phyloP scores from a whole-genome alignment of 2,329 filamentous ascomycete genomes.

The Fusarium udum region DNA sequence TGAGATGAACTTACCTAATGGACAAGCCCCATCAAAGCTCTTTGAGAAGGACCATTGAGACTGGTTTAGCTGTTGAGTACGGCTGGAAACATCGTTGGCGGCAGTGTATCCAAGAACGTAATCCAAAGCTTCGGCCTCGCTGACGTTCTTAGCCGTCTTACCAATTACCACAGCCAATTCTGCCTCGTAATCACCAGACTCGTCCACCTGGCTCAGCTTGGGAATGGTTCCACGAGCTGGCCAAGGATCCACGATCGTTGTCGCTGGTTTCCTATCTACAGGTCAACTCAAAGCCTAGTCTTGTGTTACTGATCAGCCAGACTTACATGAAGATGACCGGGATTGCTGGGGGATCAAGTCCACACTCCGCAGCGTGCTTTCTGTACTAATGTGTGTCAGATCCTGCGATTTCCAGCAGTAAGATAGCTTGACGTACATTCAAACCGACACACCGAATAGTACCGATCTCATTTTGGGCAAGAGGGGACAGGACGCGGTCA shows the following conservation, averaged over 20 bases:
- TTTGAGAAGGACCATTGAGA: slow-evolving; percentile 59
- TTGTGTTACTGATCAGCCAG: too few species aligned
- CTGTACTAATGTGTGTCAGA: slow-evolving; percentile 44
- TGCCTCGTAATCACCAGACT: slow-evolving; percentile 67
- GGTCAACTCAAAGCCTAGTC: background rate
- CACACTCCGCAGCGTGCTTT: slow-evolving; percentile 57
- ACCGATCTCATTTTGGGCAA: slow-evolving; percentile 54
- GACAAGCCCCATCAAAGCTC: slow-evolving; percentile 66
- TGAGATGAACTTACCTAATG: slow-evolving; percentile 47
- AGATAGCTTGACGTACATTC: slow-evolving; percentile 52
- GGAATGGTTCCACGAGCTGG: slow-evolving; percentile 61
- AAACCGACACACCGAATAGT: slow-evolving; percentile 68
- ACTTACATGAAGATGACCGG: slow-evolving; percentile 64
- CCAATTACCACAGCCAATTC: slow-evolving; percentile 68
- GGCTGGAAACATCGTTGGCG: slow-evolving; percentile 68
- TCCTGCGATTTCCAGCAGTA: background rate
- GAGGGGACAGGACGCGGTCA: slow-evolving; percentile 58
- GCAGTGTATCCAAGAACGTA: slow-evolving; percentile 72
- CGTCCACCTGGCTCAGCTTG: slow-evolving; percentile 57
- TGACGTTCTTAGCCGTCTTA: slow-evolving; percentile 61
- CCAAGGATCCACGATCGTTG: slow-evolving; percentile 64
- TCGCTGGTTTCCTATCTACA: slow-evolving; percentile 58
- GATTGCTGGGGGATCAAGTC: slow-evolving; percentile 60
- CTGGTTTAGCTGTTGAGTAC: slow-evolving; percentile 42
- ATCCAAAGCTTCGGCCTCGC: slow-evolving; percentile 63